Evolutionary conservation across 2,329 filamentous ascomycete species (phyloP), one percentile per base, ranked within the genome.

Genomic region (Pyrenophora graminea): DNA sequence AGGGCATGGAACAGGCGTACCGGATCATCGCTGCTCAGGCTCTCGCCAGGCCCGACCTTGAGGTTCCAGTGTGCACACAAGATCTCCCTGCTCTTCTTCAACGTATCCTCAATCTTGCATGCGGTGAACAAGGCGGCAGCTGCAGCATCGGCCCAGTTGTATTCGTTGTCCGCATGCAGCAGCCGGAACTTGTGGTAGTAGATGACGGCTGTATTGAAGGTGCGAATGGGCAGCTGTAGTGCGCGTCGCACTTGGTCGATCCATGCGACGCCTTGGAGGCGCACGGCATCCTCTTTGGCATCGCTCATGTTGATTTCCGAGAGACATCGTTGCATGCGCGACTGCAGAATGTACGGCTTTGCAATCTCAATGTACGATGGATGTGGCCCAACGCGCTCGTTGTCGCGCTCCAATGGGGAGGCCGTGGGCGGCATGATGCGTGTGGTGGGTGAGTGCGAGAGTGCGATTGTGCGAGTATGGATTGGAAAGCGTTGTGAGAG

Each of bases 21-120:
- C 71, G 88, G 87, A 73, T 97, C 91, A 72, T 97, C 93, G 3
- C 89, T 84, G 15, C 88, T 88, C 32, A 87, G 71, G 72, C 88
- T 74, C 74, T 91, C 81, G 73, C 89, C 71, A 75, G 87, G 61
- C 65, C 83, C 68, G 75, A 79, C 83, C 74, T 91, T 94, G 32
- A 96, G 77, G 68, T 96, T 97, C 75, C 93, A 91, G 19, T 90
- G 88, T 1, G 92, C 91, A 51, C 91, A 95, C 13, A 97, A 80
- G 55, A 99, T 95, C 58, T 99, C 94, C 51, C 85, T 86, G 3
- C 91, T 96, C 78, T 97, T 97, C 77, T 99, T 99, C 61, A 97
- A 83, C 0, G 94, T 99, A 73, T 99, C 94, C 74, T 99, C 94
- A 39, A 95, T 91, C 77, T 99, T 99, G 80, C 93, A 97, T 2